Conservation (phyloP, 2,329 filamentous ascomycete species). For the Phyllosticta capitalensis region DNA sequence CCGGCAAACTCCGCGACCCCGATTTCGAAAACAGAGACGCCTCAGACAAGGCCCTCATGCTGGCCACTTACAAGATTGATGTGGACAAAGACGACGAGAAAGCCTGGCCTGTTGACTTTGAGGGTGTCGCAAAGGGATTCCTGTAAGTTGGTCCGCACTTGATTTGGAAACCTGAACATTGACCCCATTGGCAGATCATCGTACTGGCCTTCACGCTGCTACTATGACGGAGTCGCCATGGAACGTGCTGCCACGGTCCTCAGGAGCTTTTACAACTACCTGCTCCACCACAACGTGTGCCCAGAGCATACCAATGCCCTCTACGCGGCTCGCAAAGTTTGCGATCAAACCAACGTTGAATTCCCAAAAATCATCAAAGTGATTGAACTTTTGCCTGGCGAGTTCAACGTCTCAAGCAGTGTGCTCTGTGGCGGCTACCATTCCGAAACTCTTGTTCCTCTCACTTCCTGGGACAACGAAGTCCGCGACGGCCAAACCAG, state of each 20-base stretch:
- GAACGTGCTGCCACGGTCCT: conserved; percentile 58
- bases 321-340: conserved; percentile 54
- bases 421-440: conserved; percentile 54
- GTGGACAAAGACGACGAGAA: conserved; percentile 36
- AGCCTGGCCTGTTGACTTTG: conserved; percentile 75
- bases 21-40: conserved; percentile 54
- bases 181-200: conserved; percentile 39
- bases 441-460: conserved; percentile 32
- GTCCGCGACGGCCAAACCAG: conserved; percentile 13
- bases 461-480: conserved; percentile 32
- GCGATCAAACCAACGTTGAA: conserved; percentile 57
- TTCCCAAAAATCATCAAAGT: conserved; percentile 50
- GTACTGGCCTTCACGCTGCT: conserved; percentile 44
- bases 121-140: conserved; percentile 66
- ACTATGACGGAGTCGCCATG: conserved; percentile 41
- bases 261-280: conserved; percentile 80
- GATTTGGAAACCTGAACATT: background rate
- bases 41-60: conserved; percentile 54
- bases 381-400: conserved; percentile 53
- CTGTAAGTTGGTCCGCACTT: conserved; percentile 44
- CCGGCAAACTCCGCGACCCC: conserved; percentile 48
- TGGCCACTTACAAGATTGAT: conserved; percentile 52
- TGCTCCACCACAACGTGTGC: conserved; percentile 76
- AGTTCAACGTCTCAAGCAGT: conserved; percentile 70
- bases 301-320: conserved; percentile 67